phyloP scores from a whole-genome alignment of 1,284 basidiomycete species.

The Leccinum subspadiceum region DNA sequence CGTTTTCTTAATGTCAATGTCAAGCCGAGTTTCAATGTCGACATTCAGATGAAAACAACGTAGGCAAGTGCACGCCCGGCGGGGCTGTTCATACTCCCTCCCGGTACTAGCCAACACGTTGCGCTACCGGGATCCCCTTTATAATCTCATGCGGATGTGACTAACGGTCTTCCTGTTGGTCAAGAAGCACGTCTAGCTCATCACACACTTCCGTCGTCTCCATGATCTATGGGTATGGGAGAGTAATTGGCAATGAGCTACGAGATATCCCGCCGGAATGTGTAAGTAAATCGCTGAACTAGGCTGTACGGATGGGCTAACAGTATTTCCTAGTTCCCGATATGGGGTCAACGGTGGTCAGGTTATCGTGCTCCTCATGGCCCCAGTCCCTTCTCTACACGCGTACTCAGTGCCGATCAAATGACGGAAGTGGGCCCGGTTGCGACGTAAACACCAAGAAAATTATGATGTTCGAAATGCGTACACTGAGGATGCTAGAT shows the following conservation, averaged over 20 bases:
- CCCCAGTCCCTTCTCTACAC: constrained; percentile 30
- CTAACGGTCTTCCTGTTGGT: constrained; percentile 14
- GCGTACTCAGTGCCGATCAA: constrained; percentile 18
- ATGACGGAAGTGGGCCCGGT: constrained; percentile 28
- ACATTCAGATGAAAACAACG: constrained; percentile 19
- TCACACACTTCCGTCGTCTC: constrained; percentile 15
- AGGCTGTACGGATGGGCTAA: constrained; percentile 16
- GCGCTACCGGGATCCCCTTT: constrained; percentile 19
- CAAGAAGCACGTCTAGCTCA: constrained; percentile 13
- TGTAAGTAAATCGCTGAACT: constrained; percentile 21
- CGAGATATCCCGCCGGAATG: constrained; percentile 31
- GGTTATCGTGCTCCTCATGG: constrained; percentile 24
- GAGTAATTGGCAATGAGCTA: constrained; percentile 33
- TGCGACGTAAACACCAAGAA: no score
- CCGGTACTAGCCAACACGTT: constrained; percentile 26
- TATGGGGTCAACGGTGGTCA: constrained; percentile 36
- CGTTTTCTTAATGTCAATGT: constrained; percentile 27
- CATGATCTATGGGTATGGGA: constrained; percentile 28
- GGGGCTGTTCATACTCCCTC: constrained; percentile 28
- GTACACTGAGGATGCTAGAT: no score
- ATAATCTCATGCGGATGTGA: constrained; percentile 29
- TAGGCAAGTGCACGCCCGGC: constrained; percentile 8
- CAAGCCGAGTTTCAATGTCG: constrained; percentile 15
- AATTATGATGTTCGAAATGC: no score
- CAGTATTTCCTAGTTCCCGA: constrained; percentile 24